Percentiles rank a stretch among this genome's conserved stretches.
Conservation (phyloP, 2,329 filamentous ascomycete species). For the Dryadomyces quercus-mongolicae region DNA sequence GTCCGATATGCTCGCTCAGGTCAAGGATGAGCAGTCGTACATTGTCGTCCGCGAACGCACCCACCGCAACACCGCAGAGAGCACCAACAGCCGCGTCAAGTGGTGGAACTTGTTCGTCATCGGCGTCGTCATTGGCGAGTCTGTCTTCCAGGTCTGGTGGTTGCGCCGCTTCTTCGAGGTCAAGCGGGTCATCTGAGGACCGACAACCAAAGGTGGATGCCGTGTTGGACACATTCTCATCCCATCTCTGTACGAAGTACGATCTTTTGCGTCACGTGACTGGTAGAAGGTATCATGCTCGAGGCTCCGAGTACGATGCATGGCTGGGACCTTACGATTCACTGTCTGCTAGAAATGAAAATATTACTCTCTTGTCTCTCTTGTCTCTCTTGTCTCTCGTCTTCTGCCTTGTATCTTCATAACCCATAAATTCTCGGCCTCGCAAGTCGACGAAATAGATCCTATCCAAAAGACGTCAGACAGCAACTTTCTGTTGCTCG, state of each 20-base stretch:
- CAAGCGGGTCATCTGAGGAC: conserved; percentile 49
- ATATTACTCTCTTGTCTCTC: no score
- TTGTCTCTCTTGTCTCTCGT: no score
- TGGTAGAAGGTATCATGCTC: no score
- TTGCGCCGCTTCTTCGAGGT: conserved; percentile 95
- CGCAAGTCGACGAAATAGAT: neutral
- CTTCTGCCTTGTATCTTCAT: no score
- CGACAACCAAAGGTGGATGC: neutral
- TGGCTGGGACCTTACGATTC: no score
- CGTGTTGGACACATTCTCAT: neutral
- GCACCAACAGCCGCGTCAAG: conserved; percentile 93
- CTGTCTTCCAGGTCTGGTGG: conserved; percentile 99
- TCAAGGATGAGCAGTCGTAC: conserved; percentile 97
- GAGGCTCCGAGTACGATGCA: no score
- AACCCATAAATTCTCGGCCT: no score
- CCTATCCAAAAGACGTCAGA: neutral
- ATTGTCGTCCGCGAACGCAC: conserved; percentile 91
- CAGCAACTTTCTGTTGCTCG: neutral
- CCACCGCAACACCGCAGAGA: conserved; percentile 96
- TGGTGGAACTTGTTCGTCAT: conserved; percentile 99
- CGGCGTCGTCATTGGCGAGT: conserved; percentile 76
- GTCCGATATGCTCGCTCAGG: conserved; percentile 74
- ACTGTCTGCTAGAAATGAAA: no score
- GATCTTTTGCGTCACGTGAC: no score
- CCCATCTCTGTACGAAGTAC: no score